Base-by-base conservation (phyloP, 1,139 yeast species). In the Yamadazyma membranifaciens region DNA sequence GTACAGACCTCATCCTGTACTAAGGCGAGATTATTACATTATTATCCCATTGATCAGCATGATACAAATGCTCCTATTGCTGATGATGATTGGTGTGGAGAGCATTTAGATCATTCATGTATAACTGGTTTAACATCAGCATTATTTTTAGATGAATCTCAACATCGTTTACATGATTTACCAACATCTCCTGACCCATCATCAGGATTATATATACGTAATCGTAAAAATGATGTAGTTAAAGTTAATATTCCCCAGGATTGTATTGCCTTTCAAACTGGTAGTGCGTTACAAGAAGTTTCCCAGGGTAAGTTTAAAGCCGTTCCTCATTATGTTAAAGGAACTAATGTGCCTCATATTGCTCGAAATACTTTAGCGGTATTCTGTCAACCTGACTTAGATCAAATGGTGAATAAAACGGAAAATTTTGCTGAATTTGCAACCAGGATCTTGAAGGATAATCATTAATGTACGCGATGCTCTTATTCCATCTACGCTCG, bases 191-290 rank as follows among this genome's bases (percentile, higher is more conserved):
- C 81, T 0, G 82, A 76, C 44, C 62, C 73, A 0, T 57, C 55
- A 1, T 63, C 81, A 0, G 86, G 86, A 0, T 62, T 81, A 17
- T 80, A 75, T 51, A 80, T 81, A 38, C 64, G 69, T 26, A 69
- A 73, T 51, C 63, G 86, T 31, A 57, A 58, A 6, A 75, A 78
- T 9, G 56, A 64, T 3, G 55, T 66, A 2, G 75, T 75, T 17
- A 74, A 77, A 45, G 81, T 80, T n/a, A 57, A 62, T 30, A 80
- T 81, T 33, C 85, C 86, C 0, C 49, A 54, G 3, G 75, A 78
- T 47, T 75, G 82, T 46, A 55, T 81, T 25, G 85, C 84, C 0
- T 80, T 81, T 54, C 86, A 81, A 53, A 78, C 84, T 0, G 87
- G 87, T 1, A 67, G 79, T n/a, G 79, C 84, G 0, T 61, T 81